Base-by-base conservation (phyloP, 768 basidiomycete species). In the Lactifluus echinatus region DNA sequence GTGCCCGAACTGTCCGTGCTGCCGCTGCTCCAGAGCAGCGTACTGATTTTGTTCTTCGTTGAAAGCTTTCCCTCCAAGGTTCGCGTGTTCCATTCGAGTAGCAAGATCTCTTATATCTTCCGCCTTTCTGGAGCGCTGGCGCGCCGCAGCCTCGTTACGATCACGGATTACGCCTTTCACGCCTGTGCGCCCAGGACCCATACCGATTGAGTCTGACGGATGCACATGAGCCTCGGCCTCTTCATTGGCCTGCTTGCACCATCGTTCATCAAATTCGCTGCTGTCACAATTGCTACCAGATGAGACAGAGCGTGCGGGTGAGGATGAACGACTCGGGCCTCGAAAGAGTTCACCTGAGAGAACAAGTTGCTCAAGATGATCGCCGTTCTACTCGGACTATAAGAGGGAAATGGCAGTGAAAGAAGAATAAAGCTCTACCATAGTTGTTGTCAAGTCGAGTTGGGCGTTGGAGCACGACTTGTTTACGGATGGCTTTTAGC, bases 111-210 rank as follows among this genome's bases (percentile, higher is more conserved):
- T 76, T 31, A 82, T 67, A 54, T 87, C 83, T 17, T 69, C 71
- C 4, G 74, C 74, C 11, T 74, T 74, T 61, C 77, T 79, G 24
- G 78, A 75, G n/a, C 79, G 76, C 49, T 78, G 74, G 21, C 82
- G 66, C 49, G 74, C 69, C 23, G 73, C 76, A 3, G 87, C 87
- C 65, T 93, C 90, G 56, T 83, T 75, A 29, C 81, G 78, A 70
- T 93, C 90, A 26, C 89, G 79, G 55, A 93, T 87, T 57, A 93
- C 90, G 24, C 90, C 89, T 63, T 93, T 93, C 46, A 92, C 90
- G 21, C 90, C 90, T 5, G 90, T 93, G 26, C 90, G 76, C 4
- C 89, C 89, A 10, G 87, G 87, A 3, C 85, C 87, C 85, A 91
- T 87, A 8, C 90, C 88, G 49, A 91, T 89, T 12, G 84, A 83